phyloP scores from a whole-genome alignment of 75 land plant species.

The Pinus taeda region DNA sequence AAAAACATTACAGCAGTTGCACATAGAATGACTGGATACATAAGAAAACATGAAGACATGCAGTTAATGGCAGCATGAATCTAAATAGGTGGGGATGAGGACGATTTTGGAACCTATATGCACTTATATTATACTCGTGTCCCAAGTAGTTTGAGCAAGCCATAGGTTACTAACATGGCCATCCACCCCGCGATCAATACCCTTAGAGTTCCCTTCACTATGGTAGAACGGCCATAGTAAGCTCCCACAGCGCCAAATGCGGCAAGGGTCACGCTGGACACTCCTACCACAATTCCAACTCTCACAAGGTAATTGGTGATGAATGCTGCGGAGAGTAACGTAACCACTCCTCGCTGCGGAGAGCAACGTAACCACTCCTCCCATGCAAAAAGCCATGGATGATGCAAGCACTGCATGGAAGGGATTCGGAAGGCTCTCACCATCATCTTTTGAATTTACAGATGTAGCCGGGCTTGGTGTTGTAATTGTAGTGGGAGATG shows the following conservation, averaged over 20 bases:
- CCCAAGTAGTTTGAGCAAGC: slow-evolving; percentile 49
- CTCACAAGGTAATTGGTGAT: slow-evolving; percentile 3
- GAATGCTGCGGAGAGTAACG: slow-evolving; percentile 39
- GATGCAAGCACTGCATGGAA: slow-evolving; percentile 46
- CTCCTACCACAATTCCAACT: slow-evolving; percentile 25
- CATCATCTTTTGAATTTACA: neutral
- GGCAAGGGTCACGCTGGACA: slow-evolving; percentile 27
- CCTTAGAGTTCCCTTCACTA: slow-evolving; percentile 26
- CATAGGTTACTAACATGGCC: slow-evolving; percentile 73
- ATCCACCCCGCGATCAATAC: slow-evolving; percentile 62
- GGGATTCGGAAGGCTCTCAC: slow-evolving; percentile 21
- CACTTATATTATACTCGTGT: neutral
- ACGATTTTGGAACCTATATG: no score
- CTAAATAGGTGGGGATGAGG: no score
- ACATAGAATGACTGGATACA: no score
- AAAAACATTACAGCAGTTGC: no score
- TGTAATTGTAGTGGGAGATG: no score
- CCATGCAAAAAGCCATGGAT: slow-evolving; percentile 41
- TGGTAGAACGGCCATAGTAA: slow-evolving; percentile 34
- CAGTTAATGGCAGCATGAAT: no score
- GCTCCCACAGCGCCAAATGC: slow-evolving; percentile 51
- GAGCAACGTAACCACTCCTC: no score
- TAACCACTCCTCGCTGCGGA: slow-evolving; percentile 50
- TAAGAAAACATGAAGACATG: no score
- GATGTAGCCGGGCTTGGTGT: no score